phyloP scores from a whole-genome alignment of 2,329 filamentous ascomycete species.

The Dothistroma pini region DNA sequence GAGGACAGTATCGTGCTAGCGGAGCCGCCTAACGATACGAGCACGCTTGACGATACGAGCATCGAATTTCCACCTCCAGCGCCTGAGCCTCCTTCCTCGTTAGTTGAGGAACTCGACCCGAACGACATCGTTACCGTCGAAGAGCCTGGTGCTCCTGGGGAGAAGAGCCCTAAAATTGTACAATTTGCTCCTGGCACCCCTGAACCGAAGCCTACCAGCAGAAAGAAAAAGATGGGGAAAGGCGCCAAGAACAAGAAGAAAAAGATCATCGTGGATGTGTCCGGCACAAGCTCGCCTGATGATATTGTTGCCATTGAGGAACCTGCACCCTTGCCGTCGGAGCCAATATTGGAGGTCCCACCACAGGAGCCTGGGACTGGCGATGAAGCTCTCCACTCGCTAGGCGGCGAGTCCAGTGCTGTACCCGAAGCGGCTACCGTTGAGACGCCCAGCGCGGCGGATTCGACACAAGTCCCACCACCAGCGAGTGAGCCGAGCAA shows the following conservation, averaged over 20 bases:
- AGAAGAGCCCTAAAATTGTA: slow-evolving; percentile 27
- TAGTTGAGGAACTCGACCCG: neutral
- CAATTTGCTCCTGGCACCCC: slow-evolving; percentile 30
- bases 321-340: neutral
- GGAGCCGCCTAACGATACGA: neutral
- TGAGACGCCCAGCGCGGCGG: neutral
- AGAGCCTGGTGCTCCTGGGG: slow-evolving; percentile 13
- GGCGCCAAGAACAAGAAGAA: slow-evolving; percentile 27
- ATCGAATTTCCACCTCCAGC: slow-evolving; percentile 4
- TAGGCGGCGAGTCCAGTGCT: neutral
- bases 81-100: slow-evolving; percentile 9
- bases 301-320: slow-evolving; percentile 24
- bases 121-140: slow-evolving; percentile 6
- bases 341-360: neutral
- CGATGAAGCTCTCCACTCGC: neutral
- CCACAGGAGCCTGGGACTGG: neutral
- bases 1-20: neutral
- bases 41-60: neutral
- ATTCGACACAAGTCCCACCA: neutral
- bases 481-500: neutral
- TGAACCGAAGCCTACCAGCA: slow-evolving; percentile 24
- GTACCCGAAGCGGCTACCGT: neutral
- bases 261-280: slow-evolving; percentile 11
- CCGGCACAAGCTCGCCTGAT: slow-evolving; percentile 17
- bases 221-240: slow-evolving; percentile 27